These are phyloP conservation scores for Metschnikowia aberdeeniae DNA, from an alignment of 805 yeast species.

Conservation along the genomic window DNA sequence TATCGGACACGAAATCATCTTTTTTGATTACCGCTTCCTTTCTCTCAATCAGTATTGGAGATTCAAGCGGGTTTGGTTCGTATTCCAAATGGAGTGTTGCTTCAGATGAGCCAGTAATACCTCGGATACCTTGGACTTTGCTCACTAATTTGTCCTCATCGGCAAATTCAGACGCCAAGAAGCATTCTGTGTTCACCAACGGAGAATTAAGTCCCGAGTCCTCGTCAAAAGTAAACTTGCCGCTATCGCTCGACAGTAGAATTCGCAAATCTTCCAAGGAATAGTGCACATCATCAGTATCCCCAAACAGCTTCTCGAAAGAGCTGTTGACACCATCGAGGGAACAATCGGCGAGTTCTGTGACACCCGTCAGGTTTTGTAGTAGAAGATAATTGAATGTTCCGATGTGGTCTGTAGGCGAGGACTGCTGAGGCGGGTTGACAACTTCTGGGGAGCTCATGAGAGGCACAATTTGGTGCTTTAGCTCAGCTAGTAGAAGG, in stretches of 20 bases:
- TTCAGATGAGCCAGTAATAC: neutral
- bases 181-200: neutral
- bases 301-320: slow-evolving; percentile 12
- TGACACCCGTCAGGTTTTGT: neutral
- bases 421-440: neutral
- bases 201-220: slow-evolving; percentile 8
- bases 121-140: neutral
- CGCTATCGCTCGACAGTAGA: slow-evolving; percentile 25
- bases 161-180: neutral
- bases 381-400: neutral
- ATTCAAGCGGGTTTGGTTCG: neutral
- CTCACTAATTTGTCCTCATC: neutral
- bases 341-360: slow-evolving; percentile 8
- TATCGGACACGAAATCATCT: slow-evolving; percentile 21
- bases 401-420: neutral
- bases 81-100: neutral
- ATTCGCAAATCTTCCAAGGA: slow-evolving; percentile 19
- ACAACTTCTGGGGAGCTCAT: neutral
- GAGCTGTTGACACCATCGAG: slow-evolving; percentile 11
- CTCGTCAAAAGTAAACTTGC: slow-evolving; percentile 18
- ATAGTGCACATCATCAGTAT: slow-evolving; percentile 6
- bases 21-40: neutral
- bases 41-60: neutral
- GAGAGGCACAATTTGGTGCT: slow-evolving; percentile 11
- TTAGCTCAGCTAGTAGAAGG: slow-evolving; percentile 15